Conservation (phyloP, 306 rosid genomes). For the Lathyrus sativus region DNA sequence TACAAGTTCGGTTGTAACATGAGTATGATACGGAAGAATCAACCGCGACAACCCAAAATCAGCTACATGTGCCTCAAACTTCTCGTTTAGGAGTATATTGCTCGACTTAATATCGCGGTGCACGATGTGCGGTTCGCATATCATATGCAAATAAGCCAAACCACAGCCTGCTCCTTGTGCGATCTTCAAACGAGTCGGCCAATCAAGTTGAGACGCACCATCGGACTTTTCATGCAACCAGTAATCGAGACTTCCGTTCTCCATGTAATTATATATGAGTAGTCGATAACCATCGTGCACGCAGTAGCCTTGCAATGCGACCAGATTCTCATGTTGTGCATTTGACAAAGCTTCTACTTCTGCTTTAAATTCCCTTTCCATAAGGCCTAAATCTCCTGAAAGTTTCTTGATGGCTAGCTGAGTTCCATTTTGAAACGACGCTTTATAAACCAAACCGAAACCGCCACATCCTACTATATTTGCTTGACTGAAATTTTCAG, state of each 20-base stretch:
- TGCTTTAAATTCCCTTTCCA: constrained; percentile 95
- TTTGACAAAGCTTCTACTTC: constrained; percentile 92
- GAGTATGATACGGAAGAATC: constrained; percentile 90
- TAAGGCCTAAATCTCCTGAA: constrained; percentile 88
- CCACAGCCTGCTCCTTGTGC: constrained; percentile 72
- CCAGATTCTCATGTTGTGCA: constrained; percentile 87
- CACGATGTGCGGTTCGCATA: constrained; percentile 89
- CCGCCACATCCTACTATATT: constrained; percentile 95
- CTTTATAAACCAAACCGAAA: constrained; percentile 92
- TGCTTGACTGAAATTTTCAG: constrained; percentile 87
- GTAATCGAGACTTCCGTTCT: constrained; percentile 91
- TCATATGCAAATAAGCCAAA: constrained; percentile 85
- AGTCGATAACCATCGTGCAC: constrained; percentile 78
- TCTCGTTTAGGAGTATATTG: constrained; percentile 82
- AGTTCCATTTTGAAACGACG: constrained; percentile 71
- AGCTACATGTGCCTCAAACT: constrained; percentile 87
- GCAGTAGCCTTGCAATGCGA: constrained; percentile 87
- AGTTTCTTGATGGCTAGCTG: constrained; percentile 85
- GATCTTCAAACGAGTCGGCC: constrained; percentile 78
- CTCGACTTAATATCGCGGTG: constrained; percentile 96
- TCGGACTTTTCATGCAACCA: constrained; percentile 91
- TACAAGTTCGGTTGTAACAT: constrained; percentile 96
- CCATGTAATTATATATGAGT: constrained; percentile 83
- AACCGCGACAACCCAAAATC: constrained; percentile 90
- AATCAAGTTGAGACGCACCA: constrained; percentile 75